Evolutionary conservation across 169 alveolate genomes (phyloP), one percentile per base, ranked within the genome.

Genomic region (Neospora caninum): DNA sequence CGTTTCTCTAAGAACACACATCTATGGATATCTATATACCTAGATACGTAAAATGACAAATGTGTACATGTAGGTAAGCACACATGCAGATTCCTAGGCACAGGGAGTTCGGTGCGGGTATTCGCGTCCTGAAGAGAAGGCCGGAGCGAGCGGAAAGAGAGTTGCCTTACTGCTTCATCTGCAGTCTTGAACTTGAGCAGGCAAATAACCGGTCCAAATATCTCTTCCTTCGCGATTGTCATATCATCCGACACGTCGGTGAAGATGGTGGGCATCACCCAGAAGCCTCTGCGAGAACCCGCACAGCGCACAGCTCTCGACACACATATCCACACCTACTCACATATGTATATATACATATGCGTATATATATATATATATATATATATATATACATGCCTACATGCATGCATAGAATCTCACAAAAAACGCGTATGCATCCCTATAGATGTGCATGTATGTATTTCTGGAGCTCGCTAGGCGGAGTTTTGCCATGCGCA

Each of bases 191-290:
- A 95, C 53, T 95, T 95, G 45, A 69, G 78, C 0, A 94, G 53
- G 42, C 94, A 80, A 38, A 95, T 91, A 34, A 95, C 96, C 0
- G 95, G 95, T 22, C 96, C 99, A 87, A 98, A 98, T 78, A 97
- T 98, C 93, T 98, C 99, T 89, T 98, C 98, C 87, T 91, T 96
- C 0, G 98, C 96, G 20, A 98, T 97, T 34, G 86, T 97, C 98
- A 97, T 96, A 67, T 97, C 94, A 92, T 98, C 98, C 0, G 95
- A 84, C 31, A 97, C 98, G 93, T 96, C 97, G 29, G 94, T 54
- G 92, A 98, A 96, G 42, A 98, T 93, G 27, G 99, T 97, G 31
- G 99, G 98, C 92, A 95, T 94, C 69, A 98, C 95, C 95, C 96
- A 98, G 95, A 73, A 97, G 20, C 96, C 95, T 36, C 93, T 94